These are phyloP conservation scores for Bonnemaisonia californica DNA, from an alignment of 31 red algal species.

Conservation along the genomic window DNA sequence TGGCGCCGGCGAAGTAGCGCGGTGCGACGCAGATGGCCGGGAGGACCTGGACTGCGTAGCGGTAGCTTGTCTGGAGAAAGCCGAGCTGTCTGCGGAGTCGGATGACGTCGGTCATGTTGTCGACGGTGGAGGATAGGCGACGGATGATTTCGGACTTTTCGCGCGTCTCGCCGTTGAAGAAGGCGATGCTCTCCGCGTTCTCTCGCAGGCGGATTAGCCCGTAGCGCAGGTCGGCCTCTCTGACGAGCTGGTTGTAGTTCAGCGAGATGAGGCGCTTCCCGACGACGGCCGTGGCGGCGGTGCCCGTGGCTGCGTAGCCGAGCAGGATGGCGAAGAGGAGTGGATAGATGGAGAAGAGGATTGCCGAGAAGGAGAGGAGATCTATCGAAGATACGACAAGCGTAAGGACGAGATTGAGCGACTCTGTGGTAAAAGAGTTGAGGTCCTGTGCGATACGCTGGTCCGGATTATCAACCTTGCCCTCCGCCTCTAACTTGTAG, in stretches of 20 bases:
- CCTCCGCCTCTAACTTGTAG: slow-evolving; percentile 76
- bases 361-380: slow-evolving; percentile 76
- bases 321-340: slow-evolving; percentile 79
- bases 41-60: slow-evolving; percentile 85
- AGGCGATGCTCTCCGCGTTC: slow-evolving; percentile 90
- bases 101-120: slow-evolving; percentile 73
- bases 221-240: slow-evolving; percentile 90
- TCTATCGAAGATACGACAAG: slow-evolving; percentile 73
- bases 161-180: slow-evolving; percentile 76
- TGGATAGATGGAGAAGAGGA: slow-evolving; percentile 87
- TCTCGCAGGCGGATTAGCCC: slow-evolving; percentile 82
- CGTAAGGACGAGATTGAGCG: slow-evolving; percentile 69
- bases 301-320: slow-evolving; percentile 68
- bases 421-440: slow-evolving; percentile 77
- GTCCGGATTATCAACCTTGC: slow-evolving; percentile 84
- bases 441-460: slow-evolving; percentile 89
- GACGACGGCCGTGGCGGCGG: slow-evolving; percentile 44
- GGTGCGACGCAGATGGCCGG: slow-evolving; percentile 86
- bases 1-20: slow-evolving; percentile 82
- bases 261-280: slow-evolving; percentile 72
- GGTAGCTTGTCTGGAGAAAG: slow-evolving; percentile 79
- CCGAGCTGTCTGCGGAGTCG: slow-evolving; percentile 67
- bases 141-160: slow-evolving; percentile 51
- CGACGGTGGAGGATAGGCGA: slow-evolving; percentile 64
- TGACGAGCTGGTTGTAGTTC: slow-evolving; percentile 71